Percentiles rank a stretch among this genome's conserved stretches.
Conservation (phyloP, 805 yeast genomes). For the Wickerhamiella alocasiicola region DNA sequence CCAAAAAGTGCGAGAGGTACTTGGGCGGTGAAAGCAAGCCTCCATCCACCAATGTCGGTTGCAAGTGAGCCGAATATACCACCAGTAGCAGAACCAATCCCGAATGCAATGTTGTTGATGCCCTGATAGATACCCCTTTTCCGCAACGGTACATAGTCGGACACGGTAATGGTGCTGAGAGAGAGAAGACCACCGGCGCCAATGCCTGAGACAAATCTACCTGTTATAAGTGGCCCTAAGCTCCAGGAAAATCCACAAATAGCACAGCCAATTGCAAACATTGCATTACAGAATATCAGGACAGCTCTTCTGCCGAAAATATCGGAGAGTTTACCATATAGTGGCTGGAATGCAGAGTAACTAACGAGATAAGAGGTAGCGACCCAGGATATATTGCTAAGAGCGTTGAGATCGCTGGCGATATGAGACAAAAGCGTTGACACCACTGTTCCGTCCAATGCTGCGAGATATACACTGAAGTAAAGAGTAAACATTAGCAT, state of each 20-base stretch:
- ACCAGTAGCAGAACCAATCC: conserved; percentile 65
- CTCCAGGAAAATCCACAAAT: conserved; percentile 42
- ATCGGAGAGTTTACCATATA: conserved; percentile 60
- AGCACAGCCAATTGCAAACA: conserved; percentile 37
- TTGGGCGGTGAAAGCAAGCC: conserved; percentile 34
- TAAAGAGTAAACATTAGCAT: conserved; percentile 21
- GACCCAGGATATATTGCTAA: conserved; percentile 49
- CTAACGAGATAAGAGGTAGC: conserved; percentile 61
- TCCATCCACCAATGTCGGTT: conserved; percentile 49
- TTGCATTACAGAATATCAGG: conserved; percentile 31
- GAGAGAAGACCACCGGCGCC: conserved; percentile 85
- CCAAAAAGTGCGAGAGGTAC: conserved; percentile 32
- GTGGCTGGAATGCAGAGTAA: conserved; percentile 61
- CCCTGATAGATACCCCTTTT: conserved; percentile 80
- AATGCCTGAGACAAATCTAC: conserved; percentile 70
- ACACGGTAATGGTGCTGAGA: conserved; percentile 58
- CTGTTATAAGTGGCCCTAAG: conserved; percentile 51
- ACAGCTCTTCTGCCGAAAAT: conserved; percentile 34
- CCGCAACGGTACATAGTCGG: conserved; percentile 66
- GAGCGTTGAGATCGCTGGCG: conserved; percentile 45
- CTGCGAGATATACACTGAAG: conserved; percentile 34
- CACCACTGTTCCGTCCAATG: conserved; percentile 49
- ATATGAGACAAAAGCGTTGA: conserved; percentile 47
- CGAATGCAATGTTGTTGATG: conserved; percentile 60
- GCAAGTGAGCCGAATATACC: conserved; percentile 47